Base-by-base conservation (phyloP, 345 rosid genomes). In the Eutrema yunnanense region DNA sequence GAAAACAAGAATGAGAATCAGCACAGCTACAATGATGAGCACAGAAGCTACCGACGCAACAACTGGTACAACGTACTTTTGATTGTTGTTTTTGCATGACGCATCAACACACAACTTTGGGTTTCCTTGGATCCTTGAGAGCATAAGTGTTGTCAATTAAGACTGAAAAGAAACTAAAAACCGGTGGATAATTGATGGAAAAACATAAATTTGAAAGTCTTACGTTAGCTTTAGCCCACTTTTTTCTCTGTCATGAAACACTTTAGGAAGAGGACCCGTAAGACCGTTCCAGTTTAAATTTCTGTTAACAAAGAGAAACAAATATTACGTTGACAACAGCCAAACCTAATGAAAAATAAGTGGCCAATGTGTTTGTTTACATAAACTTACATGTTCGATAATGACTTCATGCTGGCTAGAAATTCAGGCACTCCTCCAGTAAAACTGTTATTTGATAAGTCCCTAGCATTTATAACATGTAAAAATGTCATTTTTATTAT, bases 401-500 rank as follows among this genome's bases (percentile, higher is more conserved):
- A 61, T 48, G 61, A 76, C 65, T 64, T 49, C 71, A 85, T 65
- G 16, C 4, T 9, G 16, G 73, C 40, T 4, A 86, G 66, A 69
- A 79, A 84, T 0, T 73, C 62, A 0, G 85, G 86, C 54, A 84
- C 79, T 19, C 51, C 27, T 46, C 90, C 87, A 0, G 64, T 69
- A 26, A 86, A 74, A 61, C 48, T 79, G 46, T 82, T 82, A 63
- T 76, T 78, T n/a, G 84, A 82, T 8, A 82, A 73, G 77, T 85
- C 88, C 75, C 86, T 83, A 63, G 0, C 16, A 2, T 57, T 55
- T 62, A 0, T 0, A 34, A 41, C 33, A 42, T 4, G 4, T 53
- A 26, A 38, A 38, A 38, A 14, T 3, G 46, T 65, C 13, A 48
- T 14, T 34, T 27, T n/a, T 2, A 3, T 22, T 30, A 8, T 8